phyloP scores from a whole-genome alignment of 805 yeast genomes.

The Groenewaldozyma salmanticensis region DNA sequence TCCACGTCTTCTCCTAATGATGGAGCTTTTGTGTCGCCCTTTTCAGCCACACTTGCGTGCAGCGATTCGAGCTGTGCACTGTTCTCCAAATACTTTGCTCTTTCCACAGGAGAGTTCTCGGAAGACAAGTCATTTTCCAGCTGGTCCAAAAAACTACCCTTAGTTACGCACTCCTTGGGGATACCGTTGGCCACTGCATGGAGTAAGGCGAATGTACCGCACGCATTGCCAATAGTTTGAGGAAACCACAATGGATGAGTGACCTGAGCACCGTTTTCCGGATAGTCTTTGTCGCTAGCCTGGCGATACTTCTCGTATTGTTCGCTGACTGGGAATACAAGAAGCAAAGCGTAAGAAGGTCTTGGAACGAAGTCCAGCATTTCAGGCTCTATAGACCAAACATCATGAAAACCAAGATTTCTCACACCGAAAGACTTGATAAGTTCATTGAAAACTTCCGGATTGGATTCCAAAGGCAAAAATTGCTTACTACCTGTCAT shows the following conservation, averaged over 20 bases:
- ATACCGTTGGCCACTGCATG: constrained; percentile 44
- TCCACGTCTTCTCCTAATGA: constrained; percentile 38
- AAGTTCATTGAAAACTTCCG: constrained; percentile 65
- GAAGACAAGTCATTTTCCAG: constrained; percentile 19
- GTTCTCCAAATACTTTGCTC: constrained; percentile 36
- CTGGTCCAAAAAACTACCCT: constrained; percentile 21
- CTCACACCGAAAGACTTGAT: constrained; percentile 61
- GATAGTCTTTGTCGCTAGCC: constrained; percentile 29
- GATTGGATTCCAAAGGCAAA: constrained; percentile 86
- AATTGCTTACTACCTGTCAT: constrained; percentile 25
- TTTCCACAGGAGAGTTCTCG: constrained; percentile 22
- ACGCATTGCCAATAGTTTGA: constrained; percentile 79
- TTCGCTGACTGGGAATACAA: constrained; percentile 71
- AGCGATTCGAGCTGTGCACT: constrained; percentile 31
- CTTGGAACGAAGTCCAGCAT: constrained; percentile 69
- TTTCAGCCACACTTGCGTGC: constrained; percentile 29
- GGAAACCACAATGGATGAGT: constrained; percentile 56
- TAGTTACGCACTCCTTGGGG: constrained; percentile 22
- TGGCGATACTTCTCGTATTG: constrained; percentile 45
- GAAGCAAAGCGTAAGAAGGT: constrained; percentile 65
- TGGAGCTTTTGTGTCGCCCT: constrained; percentile 32
- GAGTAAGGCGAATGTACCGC: constrained; percentile 84
- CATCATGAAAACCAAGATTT: constrained; percentile 61
- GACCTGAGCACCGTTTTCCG: no score
- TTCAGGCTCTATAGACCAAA: constrained; percentile 82